A percentile compares a stretch with the other conserved stretches of the same genome.
Evolutionary conservation across 371 early-diverging fungal genomes (phyloP).

Genomic region (Mortierella sp.): DNA sequence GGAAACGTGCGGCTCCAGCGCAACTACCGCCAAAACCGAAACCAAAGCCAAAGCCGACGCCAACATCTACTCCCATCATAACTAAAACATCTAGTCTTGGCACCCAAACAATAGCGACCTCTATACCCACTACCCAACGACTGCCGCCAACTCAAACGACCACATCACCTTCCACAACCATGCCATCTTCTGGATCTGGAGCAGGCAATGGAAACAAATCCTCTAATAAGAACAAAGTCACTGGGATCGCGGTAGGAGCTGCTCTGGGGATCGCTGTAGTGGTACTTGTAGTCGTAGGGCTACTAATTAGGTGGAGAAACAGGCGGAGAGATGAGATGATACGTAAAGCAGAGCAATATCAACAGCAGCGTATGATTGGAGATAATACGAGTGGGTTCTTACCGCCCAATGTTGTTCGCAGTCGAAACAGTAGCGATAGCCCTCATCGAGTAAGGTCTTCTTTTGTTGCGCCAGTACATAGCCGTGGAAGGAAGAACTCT

Average conservation of each 20-base stretch:
- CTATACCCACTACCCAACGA: not conserved
- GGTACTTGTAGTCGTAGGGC: constrained; percentile 5
- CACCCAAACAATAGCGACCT: not conserved
- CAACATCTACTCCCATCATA: constrained; percentile 1
- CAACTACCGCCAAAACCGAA: not conserved
- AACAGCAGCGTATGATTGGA: constrained; percentile 30
- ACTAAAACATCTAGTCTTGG: not conserved
- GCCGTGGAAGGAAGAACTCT: not conserved
- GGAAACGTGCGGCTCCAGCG: not conserved
- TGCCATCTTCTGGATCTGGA: not conserved
- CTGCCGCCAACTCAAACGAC: not conserved
- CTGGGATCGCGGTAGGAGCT: constrained; percentile 20
- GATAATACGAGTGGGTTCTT: not conserved
- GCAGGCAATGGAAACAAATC: not conserved
- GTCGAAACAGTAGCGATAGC: not conserved
- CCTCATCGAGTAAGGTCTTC: not conserved
- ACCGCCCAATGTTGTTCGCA: not conserved
- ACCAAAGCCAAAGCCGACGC: constrained; percentile 17
- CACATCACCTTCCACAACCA: not conserved
- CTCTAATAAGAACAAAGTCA: not conserved
- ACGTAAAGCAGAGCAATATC: constrained; percentile 18
- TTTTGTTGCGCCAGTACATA: not conserved
- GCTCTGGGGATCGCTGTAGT: constrained; percentile 2
- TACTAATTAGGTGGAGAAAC: not conserved
- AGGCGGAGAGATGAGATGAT: constrained; percentile 3